Evolutionary conservation across 371 early-diverging fungal genomes (phyloP), one percentile per base, ranked within the genome.

Genomic region (Saksenaea vasiformis): DNA sequence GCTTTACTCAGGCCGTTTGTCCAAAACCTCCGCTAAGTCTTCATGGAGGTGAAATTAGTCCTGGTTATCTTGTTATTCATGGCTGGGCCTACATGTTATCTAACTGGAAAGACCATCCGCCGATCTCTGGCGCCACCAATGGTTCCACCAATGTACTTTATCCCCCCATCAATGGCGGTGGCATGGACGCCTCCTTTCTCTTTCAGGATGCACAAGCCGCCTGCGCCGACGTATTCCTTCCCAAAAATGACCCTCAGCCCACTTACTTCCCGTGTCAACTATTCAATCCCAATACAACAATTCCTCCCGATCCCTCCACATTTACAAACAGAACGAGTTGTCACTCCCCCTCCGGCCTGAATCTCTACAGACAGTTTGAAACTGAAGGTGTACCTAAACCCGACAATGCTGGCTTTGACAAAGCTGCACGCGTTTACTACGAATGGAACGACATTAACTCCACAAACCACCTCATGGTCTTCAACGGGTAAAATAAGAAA

Each of bases 401-500:
- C 10, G 15, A 38, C 9, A 55, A 9, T 57, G 73, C 63, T 4
- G 71, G 68, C 5, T 68, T 64, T 26, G 76, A 74, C 61, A 82
- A 78, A 65, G 65, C 78, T 34, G 79, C 86, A 51, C 82, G 87
- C 28, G 79, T 87, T 3, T 90, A 87, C 67, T 93, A 90, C 66
- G 79, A 80, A 41, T 93, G 91, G 91, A 70, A 81, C 8, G 89
- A 90, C 60, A 69, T 91, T 61, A 73, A 73, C 22, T 26, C 62
- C 13, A 69, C 67, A 1, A 76, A 64, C 22, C 78, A 79, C 54
- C 69, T 79, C 31, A 85, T 83, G 35, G 89, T 92, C 17, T 92
- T 85, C 72, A 93, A 93, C 65, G 89, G 90, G 67, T 85, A 84
- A n/a, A n/a, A n/a, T n/a, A n/a, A n/a, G n/a, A n/a, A n/a, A n/a